Conservation (phyloP, 2,329 filamentous ascomycete genomes). For the Epichloe baconii region DNA sequence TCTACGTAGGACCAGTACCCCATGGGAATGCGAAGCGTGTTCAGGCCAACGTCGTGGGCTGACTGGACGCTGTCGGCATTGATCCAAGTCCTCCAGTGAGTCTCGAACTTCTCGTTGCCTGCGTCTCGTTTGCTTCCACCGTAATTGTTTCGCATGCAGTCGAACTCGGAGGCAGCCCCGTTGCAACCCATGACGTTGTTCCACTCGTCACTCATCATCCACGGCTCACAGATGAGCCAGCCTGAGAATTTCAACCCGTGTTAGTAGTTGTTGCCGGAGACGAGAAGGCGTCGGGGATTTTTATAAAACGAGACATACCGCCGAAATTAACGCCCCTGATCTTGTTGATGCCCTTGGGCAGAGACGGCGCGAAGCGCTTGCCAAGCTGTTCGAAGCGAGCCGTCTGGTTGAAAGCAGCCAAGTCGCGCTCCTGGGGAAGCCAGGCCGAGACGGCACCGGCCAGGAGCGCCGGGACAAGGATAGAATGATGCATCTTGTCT, state of each 20-base stretch:
- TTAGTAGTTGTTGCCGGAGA: neutral
- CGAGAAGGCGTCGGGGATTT: too few species aligned
- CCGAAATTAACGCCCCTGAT: conserved; percentile 42
- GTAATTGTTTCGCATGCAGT: conserved; percentile 30
- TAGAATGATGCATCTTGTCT: conserved; percentile 11
- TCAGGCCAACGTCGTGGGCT: conserved; percentile 36
- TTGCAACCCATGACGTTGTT: conserved; percentile 30
- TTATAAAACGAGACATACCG: conserved; percentile 12
- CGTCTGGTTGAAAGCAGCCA: conserved; percentile 20
- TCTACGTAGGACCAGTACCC: conserved; percentile 40
- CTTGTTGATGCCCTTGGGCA: conserved; percentile 18
- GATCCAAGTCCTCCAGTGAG: conserved; percentile 29
- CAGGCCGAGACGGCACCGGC: conserved; percentile 13
- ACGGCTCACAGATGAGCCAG: conserved; percentile 34
- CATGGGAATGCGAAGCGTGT: conserved; percentile 39
- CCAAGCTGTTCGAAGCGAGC: conserved; percentile 18
- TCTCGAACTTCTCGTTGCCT: conserved; percentile 32
- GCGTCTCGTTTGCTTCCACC: conserved; percentile 15
- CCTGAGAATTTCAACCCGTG: conserved; percentile 3
- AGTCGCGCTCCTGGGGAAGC: conserved; percentile 18
- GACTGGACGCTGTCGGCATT: conserved; percentile 28
- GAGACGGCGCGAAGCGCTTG: conserved; percentile 17
- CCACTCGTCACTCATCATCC: conserved; percentile 35
- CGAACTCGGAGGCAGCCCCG: conserved; percentile 32
- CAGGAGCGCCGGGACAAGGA: conserved; percentile 13